Conservation (phyloP, 139 green algal genomes). For the Asterochloris erici region DNA sequence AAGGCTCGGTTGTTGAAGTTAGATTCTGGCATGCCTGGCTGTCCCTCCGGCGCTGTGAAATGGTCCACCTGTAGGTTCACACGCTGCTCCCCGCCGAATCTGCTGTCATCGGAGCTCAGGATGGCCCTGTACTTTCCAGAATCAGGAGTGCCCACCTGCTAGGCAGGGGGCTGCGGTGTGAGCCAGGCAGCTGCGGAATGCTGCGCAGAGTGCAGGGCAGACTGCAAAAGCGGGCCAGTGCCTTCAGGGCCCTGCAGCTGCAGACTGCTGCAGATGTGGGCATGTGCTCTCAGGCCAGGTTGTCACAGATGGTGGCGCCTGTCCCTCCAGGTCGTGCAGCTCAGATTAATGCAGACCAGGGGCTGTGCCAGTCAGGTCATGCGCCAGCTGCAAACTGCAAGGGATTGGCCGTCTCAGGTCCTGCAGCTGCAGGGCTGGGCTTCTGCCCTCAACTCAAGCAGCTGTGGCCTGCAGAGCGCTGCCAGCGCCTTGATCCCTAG, state of each 20-base stretch:
- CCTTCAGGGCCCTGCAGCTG: neutral
- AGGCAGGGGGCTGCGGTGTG: neutral
- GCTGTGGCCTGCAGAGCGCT: neutral
- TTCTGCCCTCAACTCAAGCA: neutral
- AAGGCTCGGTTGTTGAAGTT: slow-evolving; percentile 50
- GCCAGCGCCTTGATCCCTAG: neutral
- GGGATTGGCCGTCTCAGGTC: neutral
- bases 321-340: neutral
- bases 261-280: neutral
- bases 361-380: too few species aligned
- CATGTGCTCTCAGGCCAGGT: neutral
- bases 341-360: too few species aligned
- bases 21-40: slow-evolving; percentile 19
- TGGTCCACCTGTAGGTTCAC: slow-evolving; percentile 70
- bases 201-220: neutral
- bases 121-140: slow-evolving; percentile 81
- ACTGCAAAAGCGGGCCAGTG: neutral
- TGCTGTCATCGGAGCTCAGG: slow-evolving; percentile 81
- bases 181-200: neutral
- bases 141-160: slow-evolving; percentile 53
- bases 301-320: neutral
- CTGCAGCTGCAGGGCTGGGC: neutral
- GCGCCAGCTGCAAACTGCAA: too few species aligned
- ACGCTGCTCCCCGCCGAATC: slow-evolving; percentile 78
- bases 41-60: slow-evolving; percentile 63